Conservation (phyloP, 192 early-diverging fungal species). For the Coemansia sp. region DNA sequence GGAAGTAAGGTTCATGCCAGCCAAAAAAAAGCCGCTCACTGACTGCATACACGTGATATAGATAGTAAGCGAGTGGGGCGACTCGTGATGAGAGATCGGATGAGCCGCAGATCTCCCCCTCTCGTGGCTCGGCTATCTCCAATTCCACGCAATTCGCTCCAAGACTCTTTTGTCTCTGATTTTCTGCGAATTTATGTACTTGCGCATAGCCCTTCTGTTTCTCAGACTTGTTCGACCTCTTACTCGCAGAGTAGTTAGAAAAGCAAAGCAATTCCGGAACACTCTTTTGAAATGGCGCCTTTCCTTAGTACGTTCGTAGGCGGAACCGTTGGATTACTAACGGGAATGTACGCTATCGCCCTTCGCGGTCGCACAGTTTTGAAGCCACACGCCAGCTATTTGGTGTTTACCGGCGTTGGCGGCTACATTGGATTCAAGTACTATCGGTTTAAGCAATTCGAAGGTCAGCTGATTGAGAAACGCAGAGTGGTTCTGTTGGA, state of each 20-base stretch:
- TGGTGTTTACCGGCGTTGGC: slow-evolving; percentile 28
- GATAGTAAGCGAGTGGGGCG: neutral
- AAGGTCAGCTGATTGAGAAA: slow-evolving; percentile 23
- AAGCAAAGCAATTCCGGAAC: slow-evolving; percentile 1
- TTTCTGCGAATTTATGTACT: neutral
- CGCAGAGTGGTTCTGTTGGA: slow-evolving; percentile 37
- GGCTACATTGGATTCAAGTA: slow-evolving; percentile 32
- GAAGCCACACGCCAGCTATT: slow-evolving; percentile 42
- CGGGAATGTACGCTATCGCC: slow-evolving; percentile 48
- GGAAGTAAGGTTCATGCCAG: neutral
- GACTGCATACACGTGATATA: neutral
- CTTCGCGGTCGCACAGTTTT: slow-evolving; percentile 38
- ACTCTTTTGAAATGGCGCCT: slow-evolving; percentile 19
- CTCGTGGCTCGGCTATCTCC: neutral
- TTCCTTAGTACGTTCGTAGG: slow-evolving; percentile 39
- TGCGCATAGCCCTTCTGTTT: neutral
- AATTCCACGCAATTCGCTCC: neutral
- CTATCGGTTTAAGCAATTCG: slow-evolving; percentile 26
- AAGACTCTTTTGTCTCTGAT: neutral
- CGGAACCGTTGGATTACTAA: slow-evolving; percentile 32
- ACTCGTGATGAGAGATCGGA: slow-evolving; percentile 1
- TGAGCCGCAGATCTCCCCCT: neutral
- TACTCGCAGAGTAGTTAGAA: neutral
- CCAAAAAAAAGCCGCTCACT: neutral
- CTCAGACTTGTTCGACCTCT: neutral